Percentiles rank a stretch among this genome's conserved stretches.
phyloP scores from a whole-genome alignment of 257 asterid species.

The Nicotiana sylvestris region DNA sequence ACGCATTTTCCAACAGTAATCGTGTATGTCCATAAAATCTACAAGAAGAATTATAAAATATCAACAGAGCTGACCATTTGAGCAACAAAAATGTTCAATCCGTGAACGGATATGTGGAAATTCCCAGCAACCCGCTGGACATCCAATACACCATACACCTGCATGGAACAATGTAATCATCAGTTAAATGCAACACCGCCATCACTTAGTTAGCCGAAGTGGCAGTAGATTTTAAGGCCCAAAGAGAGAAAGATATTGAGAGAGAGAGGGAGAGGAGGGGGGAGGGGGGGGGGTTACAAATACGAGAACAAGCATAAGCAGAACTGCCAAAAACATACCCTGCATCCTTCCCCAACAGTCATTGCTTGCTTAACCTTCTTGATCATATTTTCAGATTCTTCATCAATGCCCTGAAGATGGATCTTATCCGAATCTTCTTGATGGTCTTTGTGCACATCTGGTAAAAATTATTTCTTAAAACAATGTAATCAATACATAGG shows the following conservation, averaged over 20 bases:
- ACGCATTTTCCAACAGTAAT: not conserved
- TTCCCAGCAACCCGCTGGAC: constrained; percentile 99
- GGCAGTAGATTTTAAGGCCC: constrained; percentile 4
- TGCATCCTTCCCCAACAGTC: constrained; percentile 85
- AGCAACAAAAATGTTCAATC: constrained; percentile 86
- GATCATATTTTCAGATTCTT: constrained; percentile 73
- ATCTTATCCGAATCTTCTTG: constrained; percentile 44
- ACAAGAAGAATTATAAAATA: not conserved
- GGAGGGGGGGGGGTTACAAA: not conserved
- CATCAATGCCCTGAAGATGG: constrained; percentile 68
- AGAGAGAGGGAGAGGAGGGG: not conserved
- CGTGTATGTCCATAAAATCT: not conserved
- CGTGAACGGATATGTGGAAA: constrained; percentile 93
- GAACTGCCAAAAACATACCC: constrained; percentile 45
- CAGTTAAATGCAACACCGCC: not conserved
- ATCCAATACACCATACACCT: constrained; percentile 91
- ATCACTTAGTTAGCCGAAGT: not conserved
- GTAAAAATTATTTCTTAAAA: constrained; percentile 16
- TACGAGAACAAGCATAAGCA: not conserved
- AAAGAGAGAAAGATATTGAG: constrained; percentile 10
- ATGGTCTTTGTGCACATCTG: constrained; percentile 70
- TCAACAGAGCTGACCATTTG: constrained; percentile 65
- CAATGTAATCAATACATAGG: not conserved
- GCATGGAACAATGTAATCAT: constrained; percentile 23
- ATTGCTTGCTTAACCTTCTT: constrained; percentile 86